Base-by-base conservation (phyloP, 2,329 filamentous ascomycete genomes). In the Arthrobotrys conoides region DNA sequence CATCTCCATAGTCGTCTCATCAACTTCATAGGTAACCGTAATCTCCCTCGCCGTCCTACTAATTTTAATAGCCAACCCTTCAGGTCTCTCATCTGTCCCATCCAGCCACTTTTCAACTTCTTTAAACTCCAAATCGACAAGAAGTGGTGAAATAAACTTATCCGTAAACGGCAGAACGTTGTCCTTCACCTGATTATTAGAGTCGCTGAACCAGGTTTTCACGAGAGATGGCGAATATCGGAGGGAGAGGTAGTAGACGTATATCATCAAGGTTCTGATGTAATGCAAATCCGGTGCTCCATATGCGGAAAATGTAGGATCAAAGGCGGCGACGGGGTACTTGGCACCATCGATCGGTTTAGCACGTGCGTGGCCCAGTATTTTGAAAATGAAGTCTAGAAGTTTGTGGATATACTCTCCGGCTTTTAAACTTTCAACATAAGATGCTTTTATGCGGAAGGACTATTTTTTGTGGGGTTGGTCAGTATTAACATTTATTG, bases 161-260 rank as follows among this genome's bases (percentile, higher is more conserved):
- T 92, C 89, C 1, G 94, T 97, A 93, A 95, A 99, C 0, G 87
- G 85, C 83, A 96, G 92, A 22, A 97, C 90, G 0, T 93, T 89
- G 24, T 91, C 90, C 33, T 90, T 91, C 16, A 93, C 97, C 84
- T 96, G 91, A 75, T 93, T 91, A 18, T 91, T 94, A 71, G 90
- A 90, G 83, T 93, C 92, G 79, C 92, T 90, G 86, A 91, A 97
- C 93, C 96, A 98, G 0, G 87, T 85, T 82, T 94, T 94, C 76
- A 94, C 93, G 3, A 96, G 87, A 1, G 90, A 91, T 0, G 94
- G 93, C 0, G 92, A 87, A 82, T 93, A 91, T 82, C 90, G 92
- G 44, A 99, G 88, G 5, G 89, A 89, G 4, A 94, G 87, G 84
- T 94, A 98, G 86, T 93, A 98, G 1, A 98, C 85, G 82, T 98